Evolutionary conservation across 805 yeast species (phyloP), one percentile per base, ranked within the genome.

Genomic region (Candida boleticola): DNA sequence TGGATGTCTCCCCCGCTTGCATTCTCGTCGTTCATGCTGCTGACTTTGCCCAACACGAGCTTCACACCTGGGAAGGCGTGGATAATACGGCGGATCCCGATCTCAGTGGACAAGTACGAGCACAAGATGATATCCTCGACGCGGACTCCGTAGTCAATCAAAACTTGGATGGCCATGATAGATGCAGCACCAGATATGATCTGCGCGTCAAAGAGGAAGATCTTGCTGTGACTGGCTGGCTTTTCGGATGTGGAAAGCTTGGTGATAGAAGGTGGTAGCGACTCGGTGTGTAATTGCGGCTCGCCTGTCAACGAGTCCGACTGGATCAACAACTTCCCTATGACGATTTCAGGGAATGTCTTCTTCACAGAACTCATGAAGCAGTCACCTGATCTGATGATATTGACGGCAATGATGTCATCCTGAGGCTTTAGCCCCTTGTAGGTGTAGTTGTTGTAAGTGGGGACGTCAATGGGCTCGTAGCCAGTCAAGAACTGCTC

Each of bases 381-480:
- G 56, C 96, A 87, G 58, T 89, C 97, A 4, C 99, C 99, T 0
- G 96, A 89, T 48, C 96, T 74, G 23, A 90, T 83, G 32, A 90
- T 79, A 48, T 84, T 84, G 4, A 89, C 85, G 0, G 93, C 93
- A 22, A 85, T 68, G 7, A 85, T 66, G 10, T 74, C 72, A 44
- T 79, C 78, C 46, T 55, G 40, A 58, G 66, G 71, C 26, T 77
- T 4, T 78, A 83, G 48, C 0, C 75, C 75, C 10, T 48, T 20
- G 43, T 49, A 62, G 2, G 18, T 19, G 36, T 60, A 42, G 2
- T 50, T 47, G 2, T 48, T 46, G 17, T 11, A 26, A 4, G 73
- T 59, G 1, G 51, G 47, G 1, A 81, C 65, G 1, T 48, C 47
- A 4, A 51, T 50, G 1, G 63, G 51, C 3, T 54, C 50, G 48